phyloP scores from a whole-genome alignment of 73 alveolate species.

The Tetrahymena malaccensis region DNA sequence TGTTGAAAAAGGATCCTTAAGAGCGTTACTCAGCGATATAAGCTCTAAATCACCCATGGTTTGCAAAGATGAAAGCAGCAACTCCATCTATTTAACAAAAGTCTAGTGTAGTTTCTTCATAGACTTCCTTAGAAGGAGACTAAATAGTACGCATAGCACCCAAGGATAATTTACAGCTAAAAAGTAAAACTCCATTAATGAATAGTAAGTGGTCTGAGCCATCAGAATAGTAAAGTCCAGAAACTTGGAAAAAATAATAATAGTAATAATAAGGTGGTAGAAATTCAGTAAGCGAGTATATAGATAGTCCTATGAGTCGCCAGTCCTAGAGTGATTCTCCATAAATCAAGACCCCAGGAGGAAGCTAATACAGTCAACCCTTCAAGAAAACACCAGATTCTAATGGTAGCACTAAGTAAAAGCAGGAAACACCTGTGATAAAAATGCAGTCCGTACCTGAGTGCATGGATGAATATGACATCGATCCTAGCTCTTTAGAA shows the following conservation, averaged over 20 bases:
- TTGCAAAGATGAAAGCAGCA: background rate
- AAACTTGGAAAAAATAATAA: background rate
- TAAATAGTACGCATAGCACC: background rate
- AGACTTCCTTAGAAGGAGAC: background rate
- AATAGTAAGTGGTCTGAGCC: background rate
- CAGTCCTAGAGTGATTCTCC: background rate
- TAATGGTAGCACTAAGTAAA: background rate
- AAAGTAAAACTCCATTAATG: background rate
- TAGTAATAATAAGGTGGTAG: background rate
- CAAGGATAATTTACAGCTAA: background rate
- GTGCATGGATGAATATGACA: background rate
- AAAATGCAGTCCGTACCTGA: background rate
- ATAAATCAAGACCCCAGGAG: background rate
- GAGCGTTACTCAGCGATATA: background rate
- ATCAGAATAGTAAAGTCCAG: background rate
- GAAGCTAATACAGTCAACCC: background rate
- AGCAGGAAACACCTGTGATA: background rate
- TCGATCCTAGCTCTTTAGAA: background rate
- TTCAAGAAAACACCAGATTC: background rate
- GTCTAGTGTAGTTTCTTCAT: background rate
- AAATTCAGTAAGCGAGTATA: background rate
- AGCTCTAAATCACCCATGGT: conserved; percentile 36
- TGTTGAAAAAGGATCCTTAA: conserved; percentile 19
- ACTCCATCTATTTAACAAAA: background rate
- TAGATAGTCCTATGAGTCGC: background rate